These are phyloP conservation scores for Sporobolomyces phaffii DNA, from an alignment of 768 basidiomycete species.

Conservation along the genomic window DNA sequence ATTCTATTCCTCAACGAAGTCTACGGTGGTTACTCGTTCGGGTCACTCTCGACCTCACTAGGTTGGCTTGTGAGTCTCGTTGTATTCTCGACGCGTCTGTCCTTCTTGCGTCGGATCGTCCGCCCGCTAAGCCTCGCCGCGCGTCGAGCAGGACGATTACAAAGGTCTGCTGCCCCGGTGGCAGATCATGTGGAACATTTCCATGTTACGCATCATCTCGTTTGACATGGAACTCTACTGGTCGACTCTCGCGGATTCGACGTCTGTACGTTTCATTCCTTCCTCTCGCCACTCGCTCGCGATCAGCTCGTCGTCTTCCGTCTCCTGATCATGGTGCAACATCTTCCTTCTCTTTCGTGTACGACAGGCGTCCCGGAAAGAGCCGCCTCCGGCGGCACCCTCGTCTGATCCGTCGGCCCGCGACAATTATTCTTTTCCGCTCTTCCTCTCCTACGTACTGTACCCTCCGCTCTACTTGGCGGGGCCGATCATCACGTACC, in stretches of 20 bases:
- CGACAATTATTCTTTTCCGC: slow-evolving; percentile 59
- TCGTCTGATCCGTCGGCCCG: too few relatives aligned
- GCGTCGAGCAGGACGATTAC: slow-evolving; percentile 43
- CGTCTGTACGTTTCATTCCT: too few relatives aligned
- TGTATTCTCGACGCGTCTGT: neutral
- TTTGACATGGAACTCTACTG: slow-evolving; percentile 92
- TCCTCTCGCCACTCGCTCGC: too few relatives aligned
- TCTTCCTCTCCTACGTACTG: slow-evolving; percentile 76
- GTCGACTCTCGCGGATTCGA: slow-evolving; percentile 48
- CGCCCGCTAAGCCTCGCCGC: neutral
- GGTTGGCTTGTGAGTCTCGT: neutral
- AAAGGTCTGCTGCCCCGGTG: slow-evolving; percentile 78
- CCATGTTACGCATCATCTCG: slow-evolving; percentile 85
- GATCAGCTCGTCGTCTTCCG: too few relatives aligned
- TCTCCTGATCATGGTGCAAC: too few relatives aligned
- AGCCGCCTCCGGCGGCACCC: neutral
- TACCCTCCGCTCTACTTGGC: slow-evolving; percentile 94
- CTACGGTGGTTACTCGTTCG: slow-evolving; percentile 67
- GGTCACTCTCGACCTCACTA: slow-evolving; percentile 52
- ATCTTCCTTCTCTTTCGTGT: neutral
- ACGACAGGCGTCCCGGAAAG: neutral
- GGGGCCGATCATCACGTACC: slow-evolving; percentile 92
- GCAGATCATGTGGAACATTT: slow-evolving; percentile 92
- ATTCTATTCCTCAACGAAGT: slow-evolving; percentile 72
- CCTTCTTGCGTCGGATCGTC: neutral